Conservation (phyloP, 345 rosid species). For the Aquilaria yunnanensis region DNA sequence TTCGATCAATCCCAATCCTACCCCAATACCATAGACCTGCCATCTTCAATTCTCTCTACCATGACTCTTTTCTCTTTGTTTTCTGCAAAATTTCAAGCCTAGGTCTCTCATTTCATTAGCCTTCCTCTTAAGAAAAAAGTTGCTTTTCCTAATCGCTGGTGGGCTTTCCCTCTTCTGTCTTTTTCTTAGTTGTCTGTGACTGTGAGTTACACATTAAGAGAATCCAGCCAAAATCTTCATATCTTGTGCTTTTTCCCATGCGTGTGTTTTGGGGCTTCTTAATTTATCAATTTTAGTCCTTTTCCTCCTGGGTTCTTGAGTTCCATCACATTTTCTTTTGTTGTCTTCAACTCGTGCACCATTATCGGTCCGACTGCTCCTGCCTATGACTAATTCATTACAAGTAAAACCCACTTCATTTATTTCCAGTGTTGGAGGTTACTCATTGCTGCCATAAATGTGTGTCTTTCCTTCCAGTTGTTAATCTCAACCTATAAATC, state of each 20-base stretch:
- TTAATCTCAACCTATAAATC: constrained; percentile 15
- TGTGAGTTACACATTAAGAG: not conserved
- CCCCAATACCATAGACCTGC: too few species aligned
- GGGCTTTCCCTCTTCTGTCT: constrained; percentile 3
- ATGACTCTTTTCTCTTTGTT: constrained; percentile 7
- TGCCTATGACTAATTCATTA: constrained; percentile 6
- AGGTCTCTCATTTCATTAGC: constrained; percentile 1
- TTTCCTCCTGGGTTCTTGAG: constrained; percentile 25
- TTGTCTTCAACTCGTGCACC: constrained; percentile 25
- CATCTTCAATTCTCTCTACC: not conserved
- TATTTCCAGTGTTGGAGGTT: constrained; percentile 1
- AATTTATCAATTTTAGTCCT: constrained; percentile 9
- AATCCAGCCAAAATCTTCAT: constrained; percentile 16
- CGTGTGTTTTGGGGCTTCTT: constrained; percentile 11
- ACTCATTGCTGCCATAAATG: not conserved
- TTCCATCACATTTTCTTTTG: constrained; percentile 7
- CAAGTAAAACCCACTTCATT: constrained; percentile 8
- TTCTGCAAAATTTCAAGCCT: constrained; percentile 18
- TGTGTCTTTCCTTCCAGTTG: constrained; percentile 1
- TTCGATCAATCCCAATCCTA: not conserved
- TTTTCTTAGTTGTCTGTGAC: not conserved
- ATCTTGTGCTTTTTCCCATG: constrained; percentile 5
- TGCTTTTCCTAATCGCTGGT: constrained; percentile 9
- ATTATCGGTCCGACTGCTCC: constrained; percentile 13
- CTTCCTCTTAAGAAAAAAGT: constrained; percentile 13